Conservation (phyloP, 2,329 filamentous ascomycete genomes). For the Aspergillus quadricinctus region DNA sequence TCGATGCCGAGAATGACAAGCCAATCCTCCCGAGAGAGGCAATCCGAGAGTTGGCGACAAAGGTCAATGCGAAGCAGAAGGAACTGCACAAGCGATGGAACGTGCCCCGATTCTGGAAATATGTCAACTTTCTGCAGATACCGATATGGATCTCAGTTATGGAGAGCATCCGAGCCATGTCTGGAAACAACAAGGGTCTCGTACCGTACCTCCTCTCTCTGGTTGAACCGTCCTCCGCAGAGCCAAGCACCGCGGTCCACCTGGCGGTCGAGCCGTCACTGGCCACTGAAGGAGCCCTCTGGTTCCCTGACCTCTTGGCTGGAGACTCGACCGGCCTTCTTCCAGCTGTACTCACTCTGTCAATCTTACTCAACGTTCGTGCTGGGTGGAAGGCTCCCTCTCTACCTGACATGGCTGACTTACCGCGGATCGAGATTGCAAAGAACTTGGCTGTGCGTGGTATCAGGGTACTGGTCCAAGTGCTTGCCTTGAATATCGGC, state of each 20-base stretch:
- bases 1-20: conserved; percentile 1
- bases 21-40: conserved; percentile 12
- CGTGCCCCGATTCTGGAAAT: conserved; percentile 31
- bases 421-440: conserved; percentile 24
- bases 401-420: conserved; percentile 19
- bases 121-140: conserved; percentile 35
- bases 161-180: conserved; percentile 47
- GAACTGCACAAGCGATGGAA: conserved; percentile 33
- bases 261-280: conserved; percentile 46
- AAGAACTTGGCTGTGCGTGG: conserved; percentile 19
- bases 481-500: conserved; percentile 39
- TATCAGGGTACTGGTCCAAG: conserved; percentile 29
- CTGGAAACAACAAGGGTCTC: conserved; percentile 39
- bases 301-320: conserved; percentile 55
- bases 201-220: conserved; percentile 34
- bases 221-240: conserved; percentile 13
- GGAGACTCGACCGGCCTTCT: conserved; percentile 50
- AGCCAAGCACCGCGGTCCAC: conserved; percentile 17
- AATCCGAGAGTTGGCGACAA: conserved; percentile 14
- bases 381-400: conserved; percentile 24
- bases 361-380: conserved; percentile 47
- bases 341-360: conserved; percentile 45
- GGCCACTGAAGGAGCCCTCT: conserved; percentile 54
- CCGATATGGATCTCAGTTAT: conserved; percentile 46
- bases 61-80: conserved; percentile 20